phyloP scores from a whole-genome alignment of 106 monocot genomes.

The Phalaenopsis aphrodite region DNA sequence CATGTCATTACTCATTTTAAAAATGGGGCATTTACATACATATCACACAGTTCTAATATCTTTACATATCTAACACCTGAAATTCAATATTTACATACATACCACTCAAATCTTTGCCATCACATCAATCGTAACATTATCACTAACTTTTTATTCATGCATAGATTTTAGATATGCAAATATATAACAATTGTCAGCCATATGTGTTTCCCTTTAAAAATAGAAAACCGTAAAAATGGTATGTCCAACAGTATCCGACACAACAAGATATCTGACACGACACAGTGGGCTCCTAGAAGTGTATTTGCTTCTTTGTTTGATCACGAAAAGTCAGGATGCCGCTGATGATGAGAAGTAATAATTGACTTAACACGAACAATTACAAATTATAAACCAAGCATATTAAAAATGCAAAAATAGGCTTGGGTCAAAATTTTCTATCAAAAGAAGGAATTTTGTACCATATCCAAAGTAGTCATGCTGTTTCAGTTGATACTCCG shows the following conservation, averaged over 20 bases:
- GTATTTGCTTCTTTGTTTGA: neutral
- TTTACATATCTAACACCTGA: too few species aligned
- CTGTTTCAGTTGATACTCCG: constrained; percentile 49
- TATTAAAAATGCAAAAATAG: neutral
- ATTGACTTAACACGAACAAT: neutral
- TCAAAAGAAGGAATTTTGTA: constrained; percentile 11
- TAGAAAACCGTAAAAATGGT: neutral
- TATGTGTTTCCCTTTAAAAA: too few species aligned
- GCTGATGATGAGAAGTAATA: neutral
- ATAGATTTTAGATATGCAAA: too few species aligned
- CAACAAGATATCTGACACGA: neutral
- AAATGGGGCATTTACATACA: too few species aligned
- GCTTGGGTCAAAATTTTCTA: neutral
- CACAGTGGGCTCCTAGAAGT: neutral
- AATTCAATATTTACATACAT: too few species aligned
- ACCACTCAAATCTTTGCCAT: too few species aligned
- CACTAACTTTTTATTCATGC: too few species aligned
- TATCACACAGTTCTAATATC: too few species aligned
- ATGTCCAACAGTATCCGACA: neutral
- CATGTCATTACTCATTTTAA: too few species aligned
- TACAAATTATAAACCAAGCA: neutral
- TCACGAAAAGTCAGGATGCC: neutral
- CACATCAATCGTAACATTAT: too few species aligned
- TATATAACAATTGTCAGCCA: too few species aligned
- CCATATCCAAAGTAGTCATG: constrained; percentile 85